Conservation (phyloP, 2,329 filamentous ascomycete genomes). For the Conoideocrella luteorostrata region DNA sequence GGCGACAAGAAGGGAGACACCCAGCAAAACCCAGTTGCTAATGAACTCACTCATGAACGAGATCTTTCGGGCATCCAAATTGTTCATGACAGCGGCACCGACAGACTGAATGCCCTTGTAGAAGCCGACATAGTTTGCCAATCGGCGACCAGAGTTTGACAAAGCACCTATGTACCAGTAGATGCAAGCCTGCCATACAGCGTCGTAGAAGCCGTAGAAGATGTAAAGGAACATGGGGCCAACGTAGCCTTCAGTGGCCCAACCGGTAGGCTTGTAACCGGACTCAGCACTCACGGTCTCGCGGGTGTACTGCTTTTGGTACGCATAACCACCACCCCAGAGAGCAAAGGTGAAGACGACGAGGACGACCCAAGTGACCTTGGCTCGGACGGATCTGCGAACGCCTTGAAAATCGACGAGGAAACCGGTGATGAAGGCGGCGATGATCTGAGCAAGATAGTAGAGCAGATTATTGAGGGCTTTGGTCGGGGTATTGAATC, state of each 20-base stretch:
- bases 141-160: constrained; percentile 85
- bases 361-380: constrained; percentile 58
- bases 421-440: constrained; percentile 40
- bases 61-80: constrained; percentile 27
- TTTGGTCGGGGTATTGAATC: constrained; percentile 49
- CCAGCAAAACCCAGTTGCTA: constrained; percentile 66
- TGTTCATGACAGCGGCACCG: constrained; percentile 51
- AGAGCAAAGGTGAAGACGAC: constrained; percentile 66
- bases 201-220: constrained; percentile 85
- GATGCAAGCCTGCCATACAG: constrained; percentile 80
- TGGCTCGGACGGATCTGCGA: constrained; percentile 66
- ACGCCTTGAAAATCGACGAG: constrained; percentile 61
- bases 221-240: constrained; percentile 86
- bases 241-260: constrained; percentile 53
- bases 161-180: constrained; percentile 97
- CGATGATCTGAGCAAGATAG: constrained; percentile 52
- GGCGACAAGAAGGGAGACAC: constrained; percentile 67
- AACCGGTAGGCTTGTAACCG: constrained; percentile 45
- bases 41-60: constrained; percentile 68
- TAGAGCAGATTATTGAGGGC: constrained; percentile 48
- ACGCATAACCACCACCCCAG: constrained; percentile 80
- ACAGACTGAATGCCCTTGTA: constrained; percentile 78
- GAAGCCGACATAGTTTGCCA: constrained; percentile 78
- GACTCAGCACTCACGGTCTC: constrained; percentile 18
- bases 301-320: constrained; percentile 54